These are phyloP conservation scores for Lachnellula suecica DNA, from an alignment of 2,329 filamentous ascomycete genomes.

Conservation along the genomic window DNA sequence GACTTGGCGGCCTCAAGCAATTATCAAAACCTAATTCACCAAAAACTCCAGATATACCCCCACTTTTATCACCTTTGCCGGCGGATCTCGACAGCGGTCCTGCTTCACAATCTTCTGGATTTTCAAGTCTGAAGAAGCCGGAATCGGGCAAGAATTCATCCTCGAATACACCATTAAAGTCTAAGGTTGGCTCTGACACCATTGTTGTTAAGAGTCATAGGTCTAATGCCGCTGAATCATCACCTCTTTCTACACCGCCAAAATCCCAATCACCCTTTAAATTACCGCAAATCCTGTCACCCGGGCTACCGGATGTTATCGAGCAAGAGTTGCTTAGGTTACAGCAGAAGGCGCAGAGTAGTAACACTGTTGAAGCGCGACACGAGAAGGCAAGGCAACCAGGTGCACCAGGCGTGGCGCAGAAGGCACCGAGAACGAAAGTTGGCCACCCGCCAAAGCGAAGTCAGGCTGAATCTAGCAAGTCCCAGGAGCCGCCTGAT, in stretches of 20 bases:
- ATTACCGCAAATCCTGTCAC: conserved; percentile 30
- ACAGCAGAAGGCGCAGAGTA: conserved; percentile 18
- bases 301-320: conserved; percentile 30
- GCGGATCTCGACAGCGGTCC: conserved; percentile 23
- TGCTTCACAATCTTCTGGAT: conserved; percentile 3
- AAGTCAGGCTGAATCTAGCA: conserved; percentile 21
- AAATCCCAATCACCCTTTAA: conserved; percentile 19
- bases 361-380: conserved; percentile 30
- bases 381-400: conserved; percentile 32
- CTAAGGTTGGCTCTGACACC: conserved; percentile 16
- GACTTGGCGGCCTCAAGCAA: conserved; percentile 13
- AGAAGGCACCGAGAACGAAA: conserved; percentile 29
- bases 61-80: conserved; percentile 26
- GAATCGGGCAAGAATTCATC: conserved; percentile 14
- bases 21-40: conserved; percentile 11
- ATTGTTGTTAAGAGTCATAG: conserved; percentile 19
- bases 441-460: conserved; percentile 32
- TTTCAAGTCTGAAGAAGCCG: conserved; percentile 9
- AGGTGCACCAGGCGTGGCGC: conserved; percentile 33
- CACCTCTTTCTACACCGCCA: conserved; percentile 17
- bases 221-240: conserved; percentile 4
- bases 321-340: conserved; percentile 30
- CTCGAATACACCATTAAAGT: conserved; percentile 21
- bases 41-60: conserved; percentile 21
- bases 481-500: conserved; percentile 11